A percentile compares a stretch with the other conserved stretches of the same genome.
Evolutionary conservation across 1,284 basidiomycete genomes (phyloP).

Genomic region (Kalmanozyma brasiliensis): DNA sequence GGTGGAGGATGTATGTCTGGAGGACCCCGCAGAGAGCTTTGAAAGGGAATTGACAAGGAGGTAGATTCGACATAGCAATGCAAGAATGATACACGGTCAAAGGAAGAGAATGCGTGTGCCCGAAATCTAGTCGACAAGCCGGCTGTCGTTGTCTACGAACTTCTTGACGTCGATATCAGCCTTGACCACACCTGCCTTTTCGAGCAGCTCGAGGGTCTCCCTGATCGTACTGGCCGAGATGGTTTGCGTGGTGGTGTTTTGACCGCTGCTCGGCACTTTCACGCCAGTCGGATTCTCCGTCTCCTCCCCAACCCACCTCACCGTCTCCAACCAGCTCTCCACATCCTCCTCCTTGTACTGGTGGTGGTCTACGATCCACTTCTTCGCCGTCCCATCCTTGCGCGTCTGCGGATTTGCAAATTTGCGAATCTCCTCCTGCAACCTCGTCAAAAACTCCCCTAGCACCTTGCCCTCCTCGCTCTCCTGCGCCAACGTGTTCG

Average conservation of each 20-base stretch:
- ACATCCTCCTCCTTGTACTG: constrained; percentile 79
- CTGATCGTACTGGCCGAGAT: constrained; percentile 40
- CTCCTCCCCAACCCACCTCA: constrained; percentile 60
- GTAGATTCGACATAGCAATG: background rate
- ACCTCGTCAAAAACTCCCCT: constrained; percentile 41
- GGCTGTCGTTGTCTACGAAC: constrained; percentile 23
- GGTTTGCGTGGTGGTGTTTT: constrained; percentile 43
- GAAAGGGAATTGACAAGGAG: constrained; percentile 43
- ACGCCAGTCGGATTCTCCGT: constrained; percentile 32
- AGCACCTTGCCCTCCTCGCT: constrained; percentile 6
- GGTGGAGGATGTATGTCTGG: constrained; percentile 54
- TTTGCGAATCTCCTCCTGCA: constrained; percentile 42
- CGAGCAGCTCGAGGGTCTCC: constrained; percentile 48
- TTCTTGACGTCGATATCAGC: constrained; percentile 4
- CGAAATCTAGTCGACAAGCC: constrained; percentile 35
- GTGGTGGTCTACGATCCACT: constrained; percentile 50
- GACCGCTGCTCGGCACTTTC: constrained; percentile 33
- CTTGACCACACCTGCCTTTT: constrained; percentile 58
- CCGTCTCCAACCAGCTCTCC: constrained; percentile 70
- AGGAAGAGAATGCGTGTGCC: too few species aligned
- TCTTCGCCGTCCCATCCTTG: constrained; percentile 11
- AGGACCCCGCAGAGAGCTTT: constrained; percentile 56
- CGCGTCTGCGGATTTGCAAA: constrained; percentile 54
- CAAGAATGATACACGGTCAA: background rate
- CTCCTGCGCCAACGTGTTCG: constrained; percentile 17